These are phyloP conservation scores for Mesembryanthemum crystallinum DNA, from an alignment of 148 eudicot genomes.

Conservation along the genomic window DNA sequence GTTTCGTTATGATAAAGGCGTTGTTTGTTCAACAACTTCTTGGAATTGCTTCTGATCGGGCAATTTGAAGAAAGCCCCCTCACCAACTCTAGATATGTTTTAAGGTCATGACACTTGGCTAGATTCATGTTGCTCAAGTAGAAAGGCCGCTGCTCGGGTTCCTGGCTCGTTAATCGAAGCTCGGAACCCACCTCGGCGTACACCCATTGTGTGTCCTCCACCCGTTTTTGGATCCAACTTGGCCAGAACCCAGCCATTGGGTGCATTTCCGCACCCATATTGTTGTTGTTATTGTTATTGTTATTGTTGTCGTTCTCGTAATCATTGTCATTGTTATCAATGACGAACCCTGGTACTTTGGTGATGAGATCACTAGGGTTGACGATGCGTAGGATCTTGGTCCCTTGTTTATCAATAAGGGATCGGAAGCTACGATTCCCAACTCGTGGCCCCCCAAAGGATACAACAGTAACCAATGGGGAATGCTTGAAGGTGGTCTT, in stretches of 20 bases:
- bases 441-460: constrained; percentile 87
- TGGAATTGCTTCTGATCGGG: constrained; percentile 47
- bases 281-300: not conserved
- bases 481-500: constrained; percentile 41
- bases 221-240: constrained; percentile 53
- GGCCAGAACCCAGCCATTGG: constrained; percentile 3
- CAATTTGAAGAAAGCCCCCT: constrained; percentile 47
- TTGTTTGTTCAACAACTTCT: constrained; percentile 36
- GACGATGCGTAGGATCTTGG: constrained; percentile 63
- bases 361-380: constrained; percentile 73
- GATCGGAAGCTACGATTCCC: constrained; percentile 63
- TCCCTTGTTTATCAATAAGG: constrained; percentile 56
- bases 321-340: constrained; percentile 27
- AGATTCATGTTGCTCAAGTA: constrained; percentile 35
- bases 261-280: not conserved
- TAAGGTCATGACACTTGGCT: constrained; percentile 77
- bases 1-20: not conserved
- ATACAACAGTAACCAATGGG: constrained; percentile 63
- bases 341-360: constrained; percentile 70
- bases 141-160: constrained; percentile 22
- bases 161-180: constrained; percentile 43
- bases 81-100: constrained; percentile 73
- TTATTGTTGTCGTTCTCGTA: not conserved
- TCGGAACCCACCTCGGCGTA: constrained; percentile 86
- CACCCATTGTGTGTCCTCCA: constrained; percentile 54